These are phyloP conservation scores for Luffa aegyptiaca DNA, from an alignment of 306 rosid genomes.

Conservation along the genomic window DNA sequence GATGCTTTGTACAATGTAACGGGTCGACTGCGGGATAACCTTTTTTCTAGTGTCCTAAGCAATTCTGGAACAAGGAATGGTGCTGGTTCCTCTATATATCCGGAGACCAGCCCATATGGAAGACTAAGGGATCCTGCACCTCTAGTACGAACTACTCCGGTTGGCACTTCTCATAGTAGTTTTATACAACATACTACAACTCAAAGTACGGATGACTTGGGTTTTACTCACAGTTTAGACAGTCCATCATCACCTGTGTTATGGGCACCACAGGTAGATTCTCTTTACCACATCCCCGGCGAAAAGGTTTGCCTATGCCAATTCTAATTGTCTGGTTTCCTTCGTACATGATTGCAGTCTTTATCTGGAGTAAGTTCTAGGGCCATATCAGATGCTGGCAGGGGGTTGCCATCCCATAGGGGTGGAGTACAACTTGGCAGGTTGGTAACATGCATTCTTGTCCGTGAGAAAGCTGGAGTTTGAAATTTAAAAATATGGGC, in stretches of 20 bases:
- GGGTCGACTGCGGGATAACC: constrained; percentile 84
- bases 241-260: constrained; percentile 59
- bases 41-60: constrained; percentile 43
- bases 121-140: constrained; percentile 46
- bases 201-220: constrained; percentile 53
- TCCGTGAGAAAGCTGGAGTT: background rate
- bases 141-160: constrained; percentile 24
- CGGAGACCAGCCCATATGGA: constrained; percentile 56
- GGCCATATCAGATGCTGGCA: constrained; percentile 40
- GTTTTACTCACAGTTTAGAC: constrained; percentile 46
- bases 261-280: constrained; percentile 57
- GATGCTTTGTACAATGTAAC: constrained; percentile 89
- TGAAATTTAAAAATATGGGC: constrained; percentile 5
- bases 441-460: constrained; percentile 32
- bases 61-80: constrained; percentile 41
- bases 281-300: constrained; percentile 9
- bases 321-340: background rate
- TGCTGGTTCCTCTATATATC: constrained; percentile 27
- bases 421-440: constrained; percentile 77
- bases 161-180: constrained; percentile 36
- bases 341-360: constrained; percentile 36
- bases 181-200: constrained; percentile 30
- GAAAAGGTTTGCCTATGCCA: background rate
- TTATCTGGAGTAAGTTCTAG: constrained; percentile 48
- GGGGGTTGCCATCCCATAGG: constrained; percentile 51